Conservation (phyloP, 345 rosid species). For the Cardamine occulta region DNA sequence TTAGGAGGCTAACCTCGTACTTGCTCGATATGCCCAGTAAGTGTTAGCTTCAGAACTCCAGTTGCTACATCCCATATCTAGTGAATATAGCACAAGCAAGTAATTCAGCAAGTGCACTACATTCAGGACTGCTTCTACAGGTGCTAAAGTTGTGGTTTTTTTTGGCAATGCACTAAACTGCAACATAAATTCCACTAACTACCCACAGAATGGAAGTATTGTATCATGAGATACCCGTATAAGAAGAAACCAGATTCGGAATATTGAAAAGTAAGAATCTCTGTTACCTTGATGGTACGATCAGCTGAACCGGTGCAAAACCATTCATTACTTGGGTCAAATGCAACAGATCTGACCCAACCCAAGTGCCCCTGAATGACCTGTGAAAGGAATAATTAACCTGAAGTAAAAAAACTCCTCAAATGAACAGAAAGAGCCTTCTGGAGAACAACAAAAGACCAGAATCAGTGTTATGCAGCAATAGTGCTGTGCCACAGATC, state of each 20-base stretch:
- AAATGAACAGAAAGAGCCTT: slow-evolving; percentile 15
- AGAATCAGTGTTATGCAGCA: slow-evolving; percentile 18
- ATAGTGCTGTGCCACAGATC: slow-evolving; percentile 12
- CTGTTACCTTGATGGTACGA: slow-evolving; percentile 86
- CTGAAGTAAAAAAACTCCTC: slow-evolving; percentile 18
- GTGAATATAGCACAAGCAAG: slow-evolving; percentile 26
- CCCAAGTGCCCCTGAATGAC: slow-evolving; percentile 95
- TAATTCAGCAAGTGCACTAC: neutral
- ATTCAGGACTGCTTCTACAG: slow-evolving; percentile 19
- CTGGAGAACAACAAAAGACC: neutral
- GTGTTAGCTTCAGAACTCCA: slow-evolving; percentile 89
- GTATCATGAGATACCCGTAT: neutral
- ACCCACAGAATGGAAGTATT: neutral
- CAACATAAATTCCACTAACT: slow-evolving; percentile 1
- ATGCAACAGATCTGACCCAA: slow-evolving; percentile 96
- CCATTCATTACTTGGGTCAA: slow-evolving; percentile 98
- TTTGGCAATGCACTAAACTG: neutral
- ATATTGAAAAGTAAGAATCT: neutral
- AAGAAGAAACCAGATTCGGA: neutral
- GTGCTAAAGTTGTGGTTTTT: neutral
- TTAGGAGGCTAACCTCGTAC: slow-evolving; percentile 68
- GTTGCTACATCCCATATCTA: slow-evolving; percentile 98
- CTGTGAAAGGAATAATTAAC: slow-evolving; percentile 40
- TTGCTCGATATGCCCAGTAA: slow-evolving; percentile 97
- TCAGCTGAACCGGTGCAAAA: slow-evolving; percentile 99